Evolutionary conservation across 257 asterid genomes (phyloP), one percentile per base, ranked within the genome.

Genomic region (Prunella vulgaris): DNA sequence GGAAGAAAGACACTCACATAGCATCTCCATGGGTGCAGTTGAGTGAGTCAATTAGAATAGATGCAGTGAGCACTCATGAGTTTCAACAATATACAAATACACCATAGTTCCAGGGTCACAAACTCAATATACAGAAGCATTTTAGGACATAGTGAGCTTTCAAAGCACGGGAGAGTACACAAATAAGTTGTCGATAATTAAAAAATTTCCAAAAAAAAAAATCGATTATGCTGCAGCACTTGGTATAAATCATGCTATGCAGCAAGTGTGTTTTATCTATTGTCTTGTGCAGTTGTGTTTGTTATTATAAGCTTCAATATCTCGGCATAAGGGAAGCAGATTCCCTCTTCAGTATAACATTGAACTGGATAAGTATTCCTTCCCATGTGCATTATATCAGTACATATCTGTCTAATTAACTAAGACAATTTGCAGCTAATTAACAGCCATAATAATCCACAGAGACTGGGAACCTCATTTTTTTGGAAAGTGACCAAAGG

Each of bases 381-480:
- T 60, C 17, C 28, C 27, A 32, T 59, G 42, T 59, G 44, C 64
- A 30, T 28, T 60, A 10, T 17, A 60, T 32, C 27, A 60, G 27
- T 32, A 10, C 57, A 49, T 15, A 17, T 49, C 57, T 49, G 66
- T 10, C 14, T 33, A 60, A 33, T 10, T 32, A n/a, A 60, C 46
- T 30, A 3, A 27, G 37, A 30, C 7, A 10, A 15, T 30, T 32
- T 14, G 2, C 28, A 35, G 42, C 12, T 61, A 38, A 10, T 15
- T 17, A 18, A 60, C 5, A 10, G 33, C 20, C 40, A 21, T 54
- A 68, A 68, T 20, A 18, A 66, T 24, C 44, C 51, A n/a, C n/a
- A 56, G n/a, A 22, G 37, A 61, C 32, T 13, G 7, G 7, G 49
- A 44, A 76, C 56, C 67, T 69, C 27, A 44, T 37, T 64, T 58